Evolutionary conservation across 192 early-diverging fungal species (phyloP).

Genomic region (Paraglomus occultum): DNA sequence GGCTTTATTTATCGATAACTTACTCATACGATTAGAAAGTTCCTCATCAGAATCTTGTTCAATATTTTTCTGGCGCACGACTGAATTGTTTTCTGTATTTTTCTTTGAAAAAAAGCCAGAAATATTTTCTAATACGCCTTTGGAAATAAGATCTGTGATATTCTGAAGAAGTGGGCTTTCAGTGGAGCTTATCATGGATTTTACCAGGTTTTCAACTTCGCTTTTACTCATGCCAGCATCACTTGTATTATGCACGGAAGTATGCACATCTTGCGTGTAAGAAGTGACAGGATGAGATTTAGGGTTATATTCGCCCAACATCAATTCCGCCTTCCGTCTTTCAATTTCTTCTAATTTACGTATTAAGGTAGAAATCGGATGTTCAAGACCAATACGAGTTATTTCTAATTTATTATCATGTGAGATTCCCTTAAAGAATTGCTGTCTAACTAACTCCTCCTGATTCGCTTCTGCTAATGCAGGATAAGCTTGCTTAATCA

Average conservation of each 20-base stretch:
- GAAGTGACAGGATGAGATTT: too few species aligned
- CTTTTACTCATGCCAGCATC: background rate
- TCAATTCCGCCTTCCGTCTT: background rate
- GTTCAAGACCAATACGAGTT: background rate
- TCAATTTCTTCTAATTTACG: slow-evolving; percentile 15
- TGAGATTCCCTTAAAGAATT: slow-evolving; percentile 13
- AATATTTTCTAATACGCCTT: slow-evolving; percentile 22
- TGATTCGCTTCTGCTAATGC: background rate
- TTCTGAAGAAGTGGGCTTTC: slow-evolving; percentile 16
- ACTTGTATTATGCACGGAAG: background rate
- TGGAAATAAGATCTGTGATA: slow-evolving; percentile 21
- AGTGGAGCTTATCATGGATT: background rate
- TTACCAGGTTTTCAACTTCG: background rate
- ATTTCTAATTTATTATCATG: slow-evolving; percentile 12
- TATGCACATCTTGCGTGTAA: too few species aligned
- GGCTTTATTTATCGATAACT: slow-evolving; percentile 21
- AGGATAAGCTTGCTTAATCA: slow-evolving; percentile 17
- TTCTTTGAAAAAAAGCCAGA: slow-evolving; percentile 14
- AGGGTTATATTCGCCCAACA: too few species aligned
- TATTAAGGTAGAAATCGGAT: slow-evolving; percentile 7
- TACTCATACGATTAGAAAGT: slow-evolving; percentile 8
- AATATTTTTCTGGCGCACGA: background rate
- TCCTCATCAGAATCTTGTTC: slow-evolving; percentile 16
- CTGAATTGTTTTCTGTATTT: background rate
- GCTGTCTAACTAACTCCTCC: slow-evolving; percentile 18